Conservation (phyloP, 305 asterid genomes). For the Solanum hybrid region DNA sequence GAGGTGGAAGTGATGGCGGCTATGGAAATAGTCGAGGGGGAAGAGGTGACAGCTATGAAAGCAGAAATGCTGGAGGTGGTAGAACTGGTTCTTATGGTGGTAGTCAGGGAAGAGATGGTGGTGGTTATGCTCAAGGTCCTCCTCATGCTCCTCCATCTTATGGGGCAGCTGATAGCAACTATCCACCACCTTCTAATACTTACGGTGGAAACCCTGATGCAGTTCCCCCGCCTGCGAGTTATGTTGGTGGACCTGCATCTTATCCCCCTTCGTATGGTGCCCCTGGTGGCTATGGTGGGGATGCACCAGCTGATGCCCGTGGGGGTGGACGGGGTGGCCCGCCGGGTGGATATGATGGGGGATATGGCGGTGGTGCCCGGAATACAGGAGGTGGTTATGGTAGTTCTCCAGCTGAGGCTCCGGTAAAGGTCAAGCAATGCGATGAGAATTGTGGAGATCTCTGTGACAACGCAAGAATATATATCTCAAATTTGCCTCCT, state of each 20-base stretch:
- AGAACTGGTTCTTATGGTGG: conserved; percentile 51
- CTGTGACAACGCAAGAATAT: conserved; percentile 95
- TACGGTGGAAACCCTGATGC: conserved; percentile 69
- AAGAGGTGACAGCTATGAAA: conserved; percentile 46
- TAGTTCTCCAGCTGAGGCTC: conserved; percentile 54
- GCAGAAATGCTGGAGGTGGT: conserved; percentile 61
- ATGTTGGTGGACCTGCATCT: conserved; percentile 77
- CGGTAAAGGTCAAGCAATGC: conserved; percentile 85
- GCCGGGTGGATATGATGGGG: conserved; percentile 39
- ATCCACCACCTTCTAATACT: conserved; percentile 57
- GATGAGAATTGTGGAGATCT: conserved; percentile 89
- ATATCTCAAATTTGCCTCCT: conserved; percentile 96
- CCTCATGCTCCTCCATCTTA: conserved; percentile 54
- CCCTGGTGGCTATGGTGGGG: conserved; percentile 62
- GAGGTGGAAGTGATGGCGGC: conserved; percentile 32
- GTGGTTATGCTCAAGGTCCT: conserved; percentile 67
- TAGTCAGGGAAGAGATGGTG: conserved; percentile 70
- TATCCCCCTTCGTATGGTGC: conserved; percentile 93
- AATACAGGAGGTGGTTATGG: conserved; percentile 46
- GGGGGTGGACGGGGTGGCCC: conserved; percentile 71
- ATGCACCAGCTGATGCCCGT: conserved; percentile 39
- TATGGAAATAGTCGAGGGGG: conserved; percentile 47
- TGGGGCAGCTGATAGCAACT: conserved; percentile 56
- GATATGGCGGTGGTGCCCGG: conserved; percentile 55
- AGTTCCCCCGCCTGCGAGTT: conserved; percentile 87